phyloP scores from a whole-genome alignment of 164 flowering plant genomes.

The Akebia trifoliata region DNA sequence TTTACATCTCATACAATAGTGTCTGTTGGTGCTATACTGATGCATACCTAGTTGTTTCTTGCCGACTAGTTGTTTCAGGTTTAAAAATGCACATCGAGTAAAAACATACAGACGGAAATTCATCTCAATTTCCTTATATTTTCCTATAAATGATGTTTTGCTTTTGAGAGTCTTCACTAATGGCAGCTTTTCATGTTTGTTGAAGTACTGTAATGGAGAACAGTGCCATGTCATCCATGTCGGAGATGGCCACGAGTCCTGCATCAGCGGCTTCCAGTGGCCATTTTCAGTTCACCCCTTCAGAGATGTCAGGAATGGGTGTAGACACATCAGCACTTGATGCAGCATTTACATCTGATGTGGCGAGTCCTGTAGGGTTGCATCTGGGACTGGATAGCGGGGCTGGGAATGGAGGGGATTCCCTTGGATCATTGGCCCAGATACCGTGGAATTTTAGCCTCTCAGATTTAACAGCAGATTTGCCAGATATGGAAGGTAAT shows the following conservation, averaged over 20 bases:
- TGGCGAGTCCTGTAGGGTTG: slow-evolving; percentile 66
- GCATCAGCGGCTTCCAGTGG: slow-evolving; percentile 92
- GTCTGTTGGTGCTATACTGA: too few relatives aligned
- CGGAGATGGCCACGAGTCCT: slow-evolving; percentile 94
- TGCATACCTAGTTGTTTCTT: too few relatives aligned
- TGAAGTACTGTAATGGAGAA: slow-evolving; percentile 48
- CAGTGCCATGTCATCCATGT: slow-evolving; percentile 67
- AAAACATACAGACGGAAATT: too few relatives aligned
- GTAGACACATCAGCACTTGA: slow-evolving; percentile 83
- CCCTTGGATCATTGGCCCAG: slow-evolving; percentile 73
- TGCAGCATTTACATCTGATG: slow-evolving; percentile 79
- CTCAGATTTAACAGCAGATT: slow-evolving; percentile 89
- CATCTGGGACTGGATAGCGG: slow-evolving; percentile 75
- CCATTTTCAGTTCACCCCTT: slow-evolving; percentile 86
- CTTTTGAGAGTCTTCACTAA: slow-evolving; percentile 3
- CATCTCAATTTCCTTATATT: too few relatives aligned
- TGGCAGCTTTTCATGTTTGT: slow-evolving; percentile 5
- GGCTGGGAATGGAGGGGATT: slow-evolving; percentile 63
- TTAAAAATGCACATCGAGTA: too few relatives aligned
- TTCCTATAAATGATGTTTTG: too few relatives aligned
- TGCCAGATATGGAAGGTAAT: slow-evolving; percentile 84
- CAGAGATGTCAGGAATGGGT: slow-evolving; percentile 87
- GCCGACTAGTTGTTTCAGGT: too few relatives aligned
- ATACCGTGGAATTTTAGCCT: slow-evolving; percentile 94
- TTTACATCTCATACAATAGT: too few relatives aligned